Base-by-base conservation (phyloP, 805 yeast species). In the Ogataea trehaloabstinens region DNA sequence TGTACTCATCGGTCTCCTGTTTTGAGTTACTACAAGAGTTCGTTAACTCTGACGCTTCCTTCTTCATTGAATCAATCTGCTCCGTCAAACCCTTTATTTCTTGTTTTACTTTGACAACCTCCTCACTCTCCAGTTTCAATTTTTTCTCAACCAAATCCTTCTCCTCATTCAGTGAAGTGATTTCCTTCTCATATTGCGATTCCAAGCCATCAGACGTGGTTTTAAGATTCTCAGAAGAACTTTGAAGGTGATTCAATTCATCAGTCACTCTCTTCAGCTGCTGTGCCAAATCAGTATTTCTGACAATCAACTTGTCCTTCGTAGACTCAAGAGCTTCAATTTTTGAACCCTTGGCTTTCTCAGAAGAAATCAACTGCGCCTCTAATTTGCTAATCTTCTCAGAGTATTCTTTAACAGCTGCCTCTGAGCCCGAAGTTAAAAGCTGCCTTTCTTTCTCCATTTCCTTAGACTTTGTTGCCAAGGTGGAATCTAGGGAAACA, bases 381-480 rank as follows among this genome's bases (percentile, higher is more conserved):
- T 78, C 82, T 12, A 78, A 50, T 6, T 44, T 48, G 12, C 64
- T 59, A 6, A 76, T 66, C 48, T 68, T 73, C 21, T 68, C 71
- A 8, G 71, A 62, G 45, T 74, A 76, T 39, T 74, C 77, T 45
- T 71, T 66, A 0, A 74, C 62, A 0, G 71, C 61, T 0, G 75
- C 64, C 40, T 73, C 78, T 0, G 83, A 76, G 34, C 63, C 71
- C 37, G 73, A 73, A 38, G 68, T 68, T 10, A 74, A 52, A 48
- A 71, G 56, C 10, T 58, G 61, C 38, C 82, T 60, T 48, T 77
- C 82, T 24, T 63, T 64, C 34, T 77, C 82, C 42, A 77, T 68
- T 30, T 72, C 80, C 28, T 56, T 43, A 1, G 49, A 48, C 44
- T 39, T 34, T 25, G 28, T 17, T 18, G 5, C 15, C 16, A 29